Evolutionary conservation across 441 rosid genomes (phyloP).

Genomic region (Macaranga tanarius): DNA sequence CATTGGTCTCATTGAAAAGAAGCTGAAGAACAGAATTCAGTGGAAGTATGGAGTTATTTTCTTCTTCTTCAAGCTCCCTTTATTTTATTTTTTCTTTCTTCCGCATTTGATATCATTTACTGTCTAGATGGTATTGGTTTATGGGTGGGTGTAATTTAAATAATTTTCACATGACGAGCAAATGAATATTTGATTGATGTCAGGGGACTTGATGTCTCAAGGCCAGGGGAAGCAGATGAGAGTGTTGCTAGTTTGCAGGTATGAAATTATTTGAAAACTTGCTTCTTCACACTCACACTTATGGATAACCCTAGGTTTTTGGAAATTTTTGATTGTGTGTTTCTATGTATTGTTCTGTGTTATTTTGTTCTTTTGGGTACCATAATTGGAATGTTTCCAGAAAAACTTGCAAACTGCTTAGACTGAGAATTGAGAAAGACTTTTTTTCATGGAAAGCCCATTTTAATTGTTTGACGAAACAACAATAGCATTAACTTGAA

Average conservation of each 20-base stretch:
- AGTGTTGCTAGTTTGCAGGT: constrained; percentile 81
- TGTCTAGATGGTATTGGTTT: constrained; percentile 13
- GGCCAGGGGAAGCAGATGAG: constrained; percentile 74
- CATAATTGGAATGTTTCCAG: neutral
- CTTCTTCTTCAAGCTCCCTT: neutral
- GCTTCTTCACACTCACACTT: neutral
- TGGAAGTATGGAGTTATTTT: constrained; percentile 67
- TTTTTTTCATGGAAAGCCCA: neutral
- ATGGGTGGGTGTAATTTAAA: neutral
- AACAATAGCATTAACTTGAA: neutral
- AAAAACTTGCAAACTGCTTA: neutral
- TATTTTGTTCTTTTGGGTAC: neutral
- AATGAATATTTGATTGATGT: constrained; percentile 28
- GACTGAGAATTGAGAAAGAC: neutral
- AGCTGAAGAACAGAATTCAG: constrained; percentile 92
- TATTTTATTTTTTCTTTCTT: constrained; percentile 1
- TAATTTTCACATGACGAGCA: constrained; percentile 3
- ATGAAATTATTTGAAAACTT: constrained; percentile 7
- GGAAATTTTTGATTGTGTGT: neutral
- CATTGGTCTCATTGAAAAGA: constrained; percentile 95
- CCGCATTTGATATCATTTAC: constrained; percentile 14
- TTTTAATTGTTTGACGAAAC: neutral
- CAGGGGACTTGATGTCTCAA: constrained; percentile 88
- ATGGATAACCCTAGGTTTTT: neutral
- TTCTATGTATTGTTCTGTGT: neutral